Percentiles rank a stretch among this genome's conserved stretches.
These are phyloP conservation scores for Leptographium radiaticola DNA, from an alignment of 2,329 filamentous ascomycete species.

Conservation along the genomic window DNA sequence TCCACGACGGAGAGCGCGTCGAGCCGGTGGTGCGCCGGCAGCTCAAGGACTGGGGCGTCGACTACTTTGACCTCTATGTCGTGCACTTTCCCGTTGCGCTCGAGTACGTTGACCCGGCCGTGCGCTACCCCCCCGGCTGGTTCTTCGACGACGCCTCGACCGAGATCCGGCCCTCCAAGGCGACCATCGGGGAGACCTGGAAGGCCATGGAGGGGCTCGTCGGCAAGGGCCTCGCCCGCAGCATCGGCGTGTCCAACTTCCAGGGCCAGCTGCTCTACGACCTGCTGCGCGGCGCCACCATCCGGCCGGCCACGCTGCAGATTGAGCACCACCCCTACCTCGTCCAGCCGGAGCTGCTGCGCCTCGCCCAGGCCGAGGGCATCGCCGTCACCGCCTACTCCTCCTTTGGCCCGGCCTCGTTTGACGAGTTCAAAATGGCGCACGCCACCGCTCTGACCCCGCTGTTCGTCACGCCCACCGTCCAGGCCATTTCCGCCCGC, in stretches of 20 bases:
- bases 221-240: slow-evolving; percentile 51
- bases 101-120: slow-evolving; percentile 69
- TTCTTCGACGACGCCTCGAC: slow-evolving; percentile 44
- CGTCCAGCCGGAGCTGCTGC: slow-evolving; percentile 58
- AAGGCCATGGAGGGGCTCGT: slow-evolving; percentile 65
- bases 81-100: slow-evolving; percentile 83
- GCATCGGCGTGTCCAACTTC: slow-evolving; percentile 78
- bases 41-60: slow-evolving; percentile 69
- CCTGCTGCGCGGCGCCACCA: slow-evolving; percentile 62
- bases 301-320: slow-evolving; percentile 66
- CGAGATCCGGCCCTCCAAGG: slow-evolving; percentile 51
- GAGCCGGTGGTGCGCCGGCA: slow-evolving; percentile 64
- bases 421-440: slow-evolving; percentile 64
- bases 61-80: slow-evolving; percentile 84
- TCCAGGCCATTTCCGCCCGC: slow-evolving; percentile 55
- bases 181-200: slow-evolving; percentile 72
- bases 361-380: slow-evolving; percentile 54
- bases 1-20: slow-evolving; percentile 69
- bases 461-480: slow-evolving; percentile 54
- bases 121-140: slow-evolving; percentile 73
- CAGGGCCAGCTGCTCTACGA: slow-evolving; percentile 66
- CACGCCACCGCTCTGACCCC: slow-evolving; percentile 43
- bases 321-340: slow-evolving; percentile 88
- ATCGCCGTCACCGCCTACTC: slow-evolving; percentile 74
- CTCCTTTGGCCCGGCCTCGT: slow-evolving; percentile 67